Evolutionary conservation across 2,329 filamentous ascomycete genomes (phyloP), one percentile per base, ranked within the genome.

Genomic region (Cladosporium halotolerans): DNA sequence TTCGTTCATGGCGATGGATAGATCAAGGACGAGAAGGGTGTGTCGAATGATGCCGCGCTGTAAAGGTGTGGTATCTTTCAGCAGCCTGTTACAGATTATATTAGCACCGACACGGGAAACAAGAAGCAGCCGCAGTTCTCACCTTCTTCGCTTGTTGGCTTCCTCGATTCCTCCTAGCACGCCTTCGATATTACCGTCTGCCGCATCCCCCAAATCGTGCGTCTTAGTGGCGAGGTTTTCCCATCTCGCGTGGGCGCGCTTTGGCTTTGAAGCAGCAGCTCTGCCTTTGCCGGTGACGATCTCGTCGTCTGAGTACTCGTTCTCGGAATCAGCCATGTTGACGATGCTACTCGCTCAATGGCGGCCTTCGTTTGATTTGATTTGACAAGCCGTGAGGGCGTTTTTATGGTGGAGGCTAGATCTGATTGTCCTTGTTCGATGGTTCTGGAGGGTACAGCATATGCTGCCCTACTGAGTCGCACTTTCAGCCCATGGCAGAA

Each of bases 41-140:
- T 99, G 92, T n/a, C 93, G 85, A 71, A 99, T 99, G 64, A 99
- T 99, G 57, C 93, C 93, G 62, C 93, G 83, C 72, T 99, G 93
- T 52, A 99, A 77, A 10, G 93, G 93, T 45, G 92, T 97, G 28
- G 93, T 97, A 69, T 99, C 93, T 70, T 89, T 88, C 57, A 95
- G 78, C 57, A 97, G 75, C 62, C 91, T 88, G 8, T 9, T 3
- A 11, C 1, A 9, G 13, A 7, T 28, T 0, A 11, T 3, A 38
- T 49, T n/a, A 49, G 61, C 71, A 73, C 9, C 16, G 16, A 36
- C 10, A 14, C 10, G 9, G 38, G 50, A 34, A 55, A 49, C 55
- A 33, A 3, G 19, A 3, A 7, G 39, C 10, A 47, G 14, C 18
- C 13, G 43, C 10, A 38, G 40, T 19, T 54, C 18, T 51, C 31